Conservation (phyloP, 257 asterid genomes). For the Oldenlandia corymbosa region DNA sequence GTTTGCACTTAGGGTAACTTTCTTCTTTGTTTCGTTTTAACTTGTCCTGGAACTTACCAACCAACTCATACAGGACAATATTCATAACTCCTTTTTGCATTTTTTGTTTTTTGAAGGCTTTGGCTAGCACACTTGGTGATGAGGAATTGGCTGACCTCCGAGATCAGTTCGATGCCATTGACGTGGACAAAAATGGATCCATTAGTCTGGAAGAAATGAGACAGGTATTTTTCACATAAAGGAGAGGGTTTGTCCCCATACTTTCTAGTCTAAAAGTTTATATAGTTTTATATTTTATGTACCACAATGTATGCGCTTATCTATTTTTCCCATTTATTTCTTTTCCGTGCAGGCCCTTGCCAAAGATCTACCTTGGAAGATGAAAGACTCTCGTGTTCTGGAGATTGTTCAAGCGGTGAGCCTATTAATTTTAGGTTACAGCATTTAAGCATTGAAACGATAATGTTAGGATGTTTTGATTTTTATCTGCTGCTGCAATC, state of each 20-base stretch:
- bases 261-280: background rate
- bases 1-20: constrained; percentile 86
- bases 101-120: constrained; percentile 44
- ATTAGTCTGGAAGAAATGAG: constrained; percentile 99
- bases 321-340: background rate
- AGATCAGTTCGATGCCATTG: constrained; percentile 97
- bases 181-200: constrained; percentile 88
- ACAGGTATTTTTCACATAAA: constrained; percentile 41
- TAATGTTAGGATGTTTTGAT: no score
- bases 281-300: background rate
- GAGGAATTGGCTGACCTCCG: constrained; percentile 82
- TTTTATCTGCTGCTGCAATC: no score
- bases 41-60: background rate
- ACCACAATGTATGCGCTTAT: background rate
- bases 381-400: constrained; percentile 86
- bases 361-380: constrained; percentile 96
- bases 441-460: background rate
- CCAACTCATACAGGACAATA: background rate
- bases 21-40: constrained; percentile 1
- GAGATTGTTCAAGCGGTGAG: constrained; percentile 98
- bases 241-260: background rate
- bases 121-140: constrained; percentile 90
- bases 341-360: constrained; percentile 68
- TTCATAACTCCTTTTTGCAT: background rate
- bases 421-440: background rate